These are phyloP conservation scores for Butyriboletus regius DNA, from an alignment of 1,284 basidiomycete genomes.

Conservation along the genomic window DNA sequence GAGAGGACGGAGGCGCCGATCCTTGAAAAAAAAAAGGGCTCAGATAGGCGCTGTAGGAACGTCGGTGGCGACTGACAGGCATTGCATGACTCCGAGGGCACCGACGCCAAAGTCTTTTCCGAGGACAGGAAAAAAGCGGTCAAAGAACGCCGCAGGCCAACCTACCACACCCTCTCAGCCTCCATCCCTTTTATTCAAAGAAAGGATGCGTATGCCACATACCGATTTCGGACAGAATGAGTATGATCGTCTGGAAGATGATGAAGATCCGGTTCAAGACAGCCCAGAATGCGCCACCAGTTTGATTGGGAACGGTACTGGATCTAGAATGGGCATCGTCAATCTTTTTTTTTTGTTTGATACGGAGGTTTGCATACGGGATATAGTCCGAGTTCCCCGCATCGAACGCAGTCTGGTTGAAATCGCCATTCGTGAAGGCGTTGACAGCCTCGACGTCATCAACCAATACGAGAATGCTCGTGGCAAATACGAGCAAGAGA, in stretches of 20 bases:
- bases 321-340: slow-evolving; percentile 36
- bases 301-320: slow-evolving; percentile 77
- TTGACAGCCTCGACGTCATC: slow-evolving; percentile 75
- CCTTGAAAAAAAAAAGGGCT: slow-evolving; percentile 23
- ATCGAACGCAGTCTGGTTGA: slow-evolving; percentile 27
- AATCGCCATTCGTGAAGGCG: slow-evolving; percentile 42
- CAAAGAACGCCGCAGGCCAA: slow-evolving; percentile 68
- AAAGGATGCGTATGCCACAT: not conserved
- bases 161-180: slow-evolving; percentile 39
- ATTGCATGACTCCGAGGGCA: slow-evolving; percentile 74
- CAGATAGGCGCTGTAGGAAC: not conserved
- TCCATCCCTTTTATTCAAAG: not conserved
- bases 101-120: slow-evolving; percentile 75
- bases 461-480: slow-evolving; percentile 73
- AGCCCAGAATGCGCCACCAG: slow-evolving; percentile 81
- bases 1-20: slow-evolving; percentile 76
- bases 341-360: not conserved
- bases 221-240: slow-evolving; percentile 55
- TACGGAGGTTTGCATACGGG: slow-evolving; percentile 41
- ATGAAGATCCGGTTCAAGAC: slow-evolving; percentile 76
- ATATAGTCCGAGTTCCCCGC: slow-evolving; percentile 62
- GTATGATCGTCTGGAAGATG: slow-evolving; percentile 66
- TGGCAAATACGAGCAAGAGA: slow-evolving; percentile 67
- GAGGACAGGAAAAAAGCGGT: slow-evolving; percentile 78
- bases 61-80: slow-evolving; percentile 45